phyloP scores from a whole-genome alignment of 1,284 basidiomycete species.

The Ustilago shanxiensis region DNA sequence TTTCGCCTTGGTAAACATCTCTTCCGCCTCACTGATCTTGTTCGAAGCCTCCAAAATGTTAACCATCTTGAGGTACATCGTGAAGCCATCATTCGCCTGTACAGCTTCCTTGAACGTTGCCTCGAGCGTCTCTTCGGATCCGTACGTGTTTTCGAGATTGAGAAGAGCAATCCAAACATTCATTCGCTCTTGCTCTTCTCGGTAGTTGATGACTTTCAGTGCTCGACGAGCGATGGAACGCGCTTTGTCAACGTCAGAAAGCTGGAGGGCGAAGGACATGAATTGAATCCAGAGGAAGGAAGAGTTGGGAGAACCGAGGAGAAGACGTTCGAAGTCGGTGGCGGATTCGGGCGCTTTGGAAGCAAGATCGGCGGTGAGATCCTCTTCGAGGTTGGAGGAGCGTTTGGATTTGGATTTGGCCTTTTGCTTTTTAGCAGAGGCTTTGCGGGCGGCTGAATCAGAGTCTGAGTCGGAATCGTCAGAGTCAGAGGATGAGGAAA shows the following conservation, averaged over 20 bases:
- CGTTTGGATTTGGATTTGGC: slow-evolving; percentile 35
- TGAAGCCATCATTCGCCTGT: slow-evolving; percentile 91
- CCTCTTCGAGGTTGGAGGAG: slow-evolving; percentile 49
- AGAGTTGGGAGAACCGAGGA: slow-evolving; percentile 95
- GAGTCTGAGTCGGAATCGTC: slow-evolving; percentile 74
- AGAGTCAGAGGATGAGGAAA: slow-evolving; percentile 29
- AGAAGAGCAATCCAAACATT: slow-evolving; percentile 98
- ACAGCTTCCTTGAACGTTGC: slow-evolving; percentile 88
- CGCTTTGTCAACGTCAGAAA: slow-evolving; percentile 95
- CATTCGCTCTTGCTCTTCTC: slow-evolving; percentile 95
- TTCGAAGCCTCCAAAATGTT: slow-evolving; percentile 85
- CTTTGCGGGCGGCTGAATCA: slow-evolving; percentile 66
- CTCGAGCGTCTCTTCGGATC: slow-evolving; percentile 79
- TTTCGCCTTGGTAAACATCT: slow-evolving; percentile 60
- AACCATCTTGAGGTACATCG: slow-evolving; percentile 85
- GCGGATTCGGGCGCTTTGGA: slow-evolving; percentile 81
- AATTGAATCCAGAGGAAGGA: slow-evolving; percentile 99
- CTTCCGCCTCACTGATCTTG: slow-evolving; percentile 73
- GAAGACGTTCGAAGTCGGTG: slow-evolving; percentile 91
- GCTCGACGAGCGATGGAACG: slow-evolving; percentile 87
- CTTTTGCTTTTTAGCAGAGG: slow-evolving; percentile 24
- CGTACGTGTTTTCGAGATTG: slow-evolving; percentile 94
- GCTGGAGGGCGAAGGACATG: slow-evolving; percentile 97
- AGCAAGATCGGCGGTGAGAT: slow-evolving; percentile 64
- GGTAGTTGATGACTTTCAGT: slow-evolving; percentile 87